Evolutionary conservation across 768 basidiomycete species (phyloP).

Genomic region (Tylopilus rubrobrunneus): DNA sequence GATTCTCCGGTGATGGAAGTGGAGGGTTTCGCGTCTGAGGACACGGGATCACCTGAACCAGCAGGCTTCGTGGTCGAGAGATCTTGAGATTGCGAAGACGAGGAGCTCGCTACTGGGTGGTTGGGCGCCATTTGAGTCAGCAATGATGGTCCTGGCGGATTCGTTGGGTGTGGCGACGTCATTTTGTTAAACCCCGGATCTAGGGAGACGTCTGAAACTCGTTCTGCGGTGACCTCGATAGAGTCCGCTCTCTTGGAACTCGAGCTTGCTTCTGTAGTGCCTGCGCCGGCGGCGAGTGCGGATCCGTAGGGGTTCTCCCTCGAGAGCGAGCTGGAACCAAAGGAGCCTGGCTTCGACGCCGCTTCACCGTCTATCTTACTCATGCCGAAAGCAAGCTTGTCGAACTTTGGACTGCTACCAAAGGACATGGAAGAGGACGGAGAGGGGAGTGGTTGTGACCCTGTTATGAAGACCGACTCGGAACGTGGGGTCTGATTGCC

Average conservation of each 20-base stretch:
- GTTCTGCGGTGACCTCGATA: constrained; percentile 45
- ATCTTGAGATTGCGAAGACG: constrained; percentile 27
- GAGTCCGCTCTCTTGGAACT: constrained; percentile 30
- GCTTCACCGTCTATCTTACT: constrained; percentile 68
- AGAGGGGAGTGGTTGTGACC: constrained; percentile 89
- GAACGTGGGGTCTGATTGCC: constrained; percentile 93
- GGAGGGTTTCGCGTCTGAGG: constrained; percentile 23
- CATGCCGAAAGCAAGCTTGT: constrained; percentile 92
- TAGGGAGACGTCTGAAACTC: constrained; percentile 47
- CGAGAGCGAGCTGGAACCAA: constrained; percentile 22
- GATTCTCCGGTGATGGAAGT: constrained; percentile 29
- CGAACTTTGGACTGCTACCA: constrained; percentile 67
- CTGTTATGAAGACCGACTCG: constrained; percentile 83
- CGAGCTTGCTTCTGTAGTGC: constrained; percentile 10
- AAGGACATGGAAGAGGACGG: constrained; percentile 74
- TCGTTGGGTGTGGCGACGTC: constrained; percentile 33
- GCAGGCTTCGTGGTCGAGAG: constrained; percentile 21
- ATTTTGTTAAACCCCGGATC: constrained; percentile 39
- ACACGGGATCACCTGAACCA: constrained; percentile 15
- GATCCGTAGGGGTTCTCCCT: constrained; percentile 24
- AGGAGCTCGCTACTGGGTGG: constrained; percentile 16
- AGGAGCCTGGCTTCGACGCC: constrained; percentile 33
- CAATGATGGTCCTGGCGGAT: constrained; percentile 60
- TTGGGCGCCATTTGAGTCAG: constrained; percentile 66
- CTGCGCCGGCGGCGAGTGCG: constrained; percentile 1